Evolutionary conservation across 2,329 filamentous ascomycete genomes (phyloP), one percentile per base, ranked within the genome.

Genomic region (Xylariomycetidae sp.): DNA sequence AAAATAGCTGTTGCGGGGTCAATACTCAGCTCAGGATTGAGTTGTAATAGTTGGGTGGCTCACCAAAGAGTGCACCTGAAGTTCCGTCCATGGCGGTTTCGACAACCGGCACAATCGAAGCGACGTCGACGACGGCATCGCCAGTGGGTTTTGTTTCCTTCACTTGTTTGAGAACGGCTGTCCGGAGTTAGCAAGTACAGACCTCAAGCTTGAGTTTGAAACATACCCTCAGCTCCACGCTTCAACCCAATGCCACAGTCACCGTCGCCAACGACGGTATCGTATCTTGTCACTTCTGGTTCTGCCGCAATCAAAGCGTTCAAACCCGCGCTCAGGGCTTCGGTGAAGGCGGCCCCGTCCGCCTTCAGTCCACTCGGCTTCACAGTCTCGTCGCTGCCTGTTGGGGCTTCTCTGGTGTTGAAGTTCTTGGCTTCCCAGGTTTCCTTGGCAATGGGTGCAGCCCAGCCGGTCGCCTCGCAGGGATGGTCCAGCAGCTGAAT

Each of bases 231-330:
- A n/a, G 88, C 87, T 30, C 88, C 88, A 41, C 87, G 79, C 65
- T 86, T 87, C 40, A 95, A 67, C 5, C 86, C 86, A 37, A 87
- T 85, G 8, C 88, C 88, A 52, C 88, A 95, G 60, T 95, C 88
- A 29, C 88, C 88, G 53, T 95, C 88, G 25, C 88, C 88, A 16
- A 94, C 86, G 10, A 92, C 76, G 0, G 86, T 93, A 53, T 87
- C 83, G 49, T 77, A 87, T 31, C 65, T 72, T 0, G 83, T 87
- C 31, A 87, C 70, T 31, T 85, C 79, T 2, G 82, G 78, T 55
- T 88, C 83, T 1, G 70, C 80, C 0, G 65, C 68, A 41, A 86
- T 72, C 10, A 88, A 63, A 22, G 65, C 67, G 30, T 82, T 62
- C 12, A 87, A 64, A 0, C 69, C 83, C 12, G 60, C 64, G 14